Evolutionary conservation across 2,329 filamentous ascomycete genomes (phyloP).

Genomic region (Apiospora aurea): DNA sequence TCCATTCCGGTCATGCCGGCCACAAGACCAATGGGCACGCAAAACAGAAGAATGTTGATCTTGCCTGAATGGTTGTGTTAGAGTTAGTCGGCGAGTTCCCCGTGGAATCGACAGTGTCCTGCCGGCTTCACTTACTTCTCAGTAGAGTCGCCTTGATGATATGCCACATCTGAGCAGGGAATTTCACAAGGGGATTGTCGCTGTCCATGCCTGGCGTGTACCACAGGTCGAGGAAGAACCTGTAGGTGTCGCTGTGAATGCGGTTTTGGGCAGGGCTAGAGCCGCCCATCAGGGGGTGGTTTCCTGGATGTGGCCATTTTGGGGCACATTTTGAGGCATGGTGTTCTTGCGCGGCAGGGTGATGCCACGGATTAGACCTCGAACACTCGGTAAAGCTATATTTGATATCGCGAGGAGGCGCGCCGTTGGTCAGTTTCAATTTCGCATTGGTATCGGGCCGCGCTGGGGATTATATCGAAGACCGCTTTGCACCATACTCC

Average conservation of each 20-base stretch:
- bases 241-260: constrained; percentile 27
- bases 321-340: constrained; percentile 31
- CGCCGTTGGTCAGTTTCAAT: constrained; percentile 13
- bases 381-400: constrained; percentile 35
- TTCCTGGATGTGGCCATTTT: constrained; percentile 39
- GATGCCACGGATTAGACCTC: constrained; percentile 33
- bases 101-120: neutral
- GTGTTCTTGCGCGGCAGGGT: constrained; percentile 7
- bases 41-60: constrained; percentile 75
- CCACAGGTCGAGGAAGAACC: constrained; percentile 58
- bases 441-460: constrained; percentile 17
- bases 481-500: constrained; percentile 3
- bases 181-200: constrained; percentile 52
- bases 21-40: constrained; percentile 76
- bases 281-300: constrained; percentile 36
- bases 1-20: constrained; percentile 69
- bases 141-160: constrained; percentile 63
- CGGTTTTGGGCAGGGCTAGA: constrained; percentile 13
- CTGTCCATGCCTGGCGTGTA: constrained; percentile 61
- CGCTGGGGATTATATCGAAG: constrained; percentile 9
- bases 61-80: constrained; percentile 50
- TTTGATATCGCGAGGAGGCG: neutral
- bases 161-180: constrained; percentile 59
- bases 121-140: constrained; percentile 57
- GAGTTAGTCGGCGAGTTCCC: constrained; percentile 26